A percentile compares a stretch with the other conserved stretches of the same genome.
Evolutionary conservation across 2,329 filamentous ascomycete genomes (phyloP).

Genomic region (Acephala macrosclerotiorum): DNA sequence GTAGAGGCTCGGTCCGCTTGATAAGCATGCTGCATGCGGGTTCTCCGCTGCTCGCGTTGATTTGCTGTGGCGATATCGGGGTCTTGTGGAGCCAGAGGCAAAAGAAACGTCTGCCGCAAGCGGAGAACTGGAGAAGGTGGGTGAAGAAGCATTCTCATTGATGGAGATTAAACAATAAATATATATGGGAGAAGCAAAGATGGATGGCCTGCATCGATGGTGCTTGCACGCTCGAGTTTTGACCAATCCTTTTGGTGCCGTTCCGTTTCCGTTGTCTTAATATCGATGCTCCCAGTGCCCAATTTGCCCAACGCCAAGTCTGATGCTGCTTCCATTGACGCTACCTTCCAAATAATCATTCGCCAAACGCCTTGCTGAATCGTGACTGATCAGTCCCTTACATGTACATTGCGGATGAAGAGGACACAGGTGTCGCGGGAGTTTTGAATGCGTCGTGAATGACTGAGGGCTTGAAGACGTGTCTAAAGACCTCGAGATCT

Average conservation of each 20-base stretch:
- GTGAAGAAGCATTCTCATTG: neutral
- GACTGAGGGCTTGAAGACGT: constrained; percentile 58
- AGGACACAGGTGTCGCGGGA: neutral
- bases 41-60: neutral
- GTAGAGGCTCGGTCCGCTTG: neutral
- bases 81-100: neutral
- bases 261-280: neutral
- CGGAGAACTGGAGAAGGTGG: neutral
- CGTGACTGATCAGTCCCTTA: neutral
- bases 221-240: neutral
- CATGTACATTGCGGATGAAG: constrained; percentile 7
- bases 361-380: constrained; percentile 7
- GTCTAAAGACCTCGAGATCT: constrained; percentile 62
- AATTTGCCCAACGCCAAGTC: neutral
- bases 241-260: neutral
- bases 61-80: neutral
- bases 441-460: constrained; percentile 40
- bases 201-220: neutral
- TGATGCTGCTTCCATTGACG: neutral
- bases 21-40: neutral
- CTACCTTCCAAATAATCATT: neutral
- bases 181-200: neutral
- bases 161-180: constrained; percentile 6
- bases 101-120: neutral
- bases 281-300: neutral